Conservation (phyloP, 805 yeast species). For the Cyberlindnera petersonii region DNA sequence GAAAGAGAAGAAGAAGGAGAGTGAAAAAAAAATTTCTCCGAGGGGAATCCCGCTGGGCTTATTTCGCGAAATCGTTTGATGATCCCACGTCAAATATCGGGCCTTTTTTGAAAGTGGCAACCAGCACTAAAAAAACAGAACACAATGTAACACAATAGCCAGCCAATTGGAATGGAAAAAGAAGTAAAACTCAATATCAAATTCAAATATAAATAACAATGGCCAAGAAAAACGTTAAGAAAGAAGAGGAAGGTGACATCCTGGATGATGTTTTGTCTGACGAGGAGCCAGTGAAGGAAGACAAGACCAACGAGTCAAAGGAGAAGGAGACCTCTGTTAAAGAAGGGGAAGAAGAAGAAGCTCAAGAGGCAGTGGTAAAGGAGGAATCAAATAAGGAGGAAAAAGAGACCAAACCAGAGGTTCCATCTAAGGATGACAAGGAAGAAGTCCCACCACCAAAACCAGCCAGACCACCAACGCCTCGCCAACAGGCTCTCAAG, state of each 20-base stretch:
- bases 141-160: not conserved
- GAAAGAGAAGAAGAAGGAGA: not conserved
- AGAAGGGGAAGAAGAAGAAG: slow-evolving; percentile 8
- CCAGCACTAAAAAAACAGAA: no score
- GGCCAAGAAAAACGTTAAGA: slow-evolving; percentile 12
- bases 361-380: slow-evolving; percentile 4
- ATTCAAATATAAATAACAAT: no score
- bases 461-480: slow-evolving; percentile 62
- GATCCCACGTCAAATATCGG: not conserved
- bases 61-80: not conserved
- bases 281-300: slow-evolving; percentile 14
- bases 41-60: not conserved
- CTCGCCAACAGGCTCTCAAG: slow-evolving; percentile 47
- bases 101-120: slow-evolving; percentile 3
- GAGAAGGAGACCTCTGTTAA: slow-evolving; percentile 9
- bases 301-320: slow-evolving; percentile 6
- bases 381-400: slow-evolving; percentile 7
- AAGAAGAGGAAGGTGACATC: slow-evolving; percentile 18
- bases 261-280: slow-evolving; percentile 18
- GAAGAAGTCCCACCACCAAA: slow-evolving; percentile 38
- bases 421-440: slow-evolving; percentile 11
- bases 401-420: slow-evolving; percentile 11
- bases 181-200: no score
- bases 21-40: slow-evolving; percentile 10
- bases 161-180: slow-evolving; percentile 1